Percentiles rank a stretch among this genome's conserved stretches.
phyloP scores from a whole-genome alignment of 495 filamentous ascomycete genomes.

The Penicillium dipodomyicola region DNA sequence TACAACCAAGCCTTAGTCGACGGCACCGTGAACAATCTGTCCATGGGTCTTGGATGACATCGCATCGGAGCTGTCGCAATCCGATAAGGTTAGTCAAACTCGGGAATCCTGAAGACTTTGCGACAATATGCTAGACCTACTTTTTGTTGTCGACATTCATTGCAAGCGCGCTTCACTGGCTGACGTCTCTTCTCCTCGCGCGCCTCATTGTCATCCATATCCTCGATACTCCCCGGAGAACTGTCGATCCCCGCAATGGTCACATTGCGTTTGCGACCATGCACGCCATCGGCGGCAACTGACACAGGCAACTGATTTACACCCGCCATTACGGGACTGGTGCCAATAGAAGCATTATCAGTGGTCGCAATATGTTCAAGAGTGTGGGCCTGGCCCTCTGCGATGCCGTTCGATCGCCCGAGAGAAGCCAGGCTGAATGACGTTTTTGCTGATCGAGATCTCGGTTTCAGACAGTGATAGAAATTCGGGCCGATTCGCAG shows the following conservation, averaged over 20 bases:
- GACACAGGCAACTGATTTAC: slow-evolving; percentile 38
- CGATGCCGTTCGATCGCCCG: slow-evolving; percentile 38
- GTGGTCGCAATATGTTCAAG: slow-evolving; percentile 26
- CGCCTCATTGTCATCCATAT: slow-evolving; percentile 57
- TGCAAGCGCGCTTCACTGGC: slow-evolving; percentile 85
- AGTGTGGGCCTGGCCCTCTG: slow-evolving; percentile 34
- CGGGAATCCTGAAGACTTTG: slow-evolving; percentile 1
- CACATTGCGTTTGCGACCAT: slow-evolving; percentile 47
- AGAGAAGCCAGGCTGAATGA: slow-evolving; percentile 45
- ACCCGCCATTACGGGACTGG: slow-evolving; percentile 47
- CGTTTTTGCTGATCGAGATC: slow-evolving; percentile 16
- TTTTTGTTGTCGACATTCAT: slow-evolving; percentile 95
- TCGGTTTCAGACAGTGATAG: slow-evolving; percentile 4
- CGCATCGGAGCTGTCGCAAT: slow-evolving; percentile 69
- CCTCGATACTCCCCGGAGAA: slow-evolving; percentile 69
- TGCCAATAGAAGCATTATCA: slow-evolving; percentile 42
- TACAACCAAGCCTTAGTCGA: slow-evolving; percentile 81
- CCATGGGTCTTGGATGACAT: slow-evolving; percentile 85
- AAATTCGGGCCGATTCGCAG: background rate
- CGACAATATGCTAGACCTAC: slow-evolving; percentile 44
- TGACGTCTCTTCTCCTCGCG: slow-evolving; percentile 63
- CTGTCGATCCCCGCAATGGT: slow-evolving; percentile 56
- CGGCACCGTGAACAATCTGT: slow-evolving; percentile 77
- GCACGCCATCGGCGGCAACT: slow-evolving; percentile 34
- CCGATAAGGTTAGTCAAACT: slow-evolving; percentile 11